Evolutionary conservation across 495 filamentous ascomycete species (phyloP).

Genomic region (Neurospora sp.): DNA sequence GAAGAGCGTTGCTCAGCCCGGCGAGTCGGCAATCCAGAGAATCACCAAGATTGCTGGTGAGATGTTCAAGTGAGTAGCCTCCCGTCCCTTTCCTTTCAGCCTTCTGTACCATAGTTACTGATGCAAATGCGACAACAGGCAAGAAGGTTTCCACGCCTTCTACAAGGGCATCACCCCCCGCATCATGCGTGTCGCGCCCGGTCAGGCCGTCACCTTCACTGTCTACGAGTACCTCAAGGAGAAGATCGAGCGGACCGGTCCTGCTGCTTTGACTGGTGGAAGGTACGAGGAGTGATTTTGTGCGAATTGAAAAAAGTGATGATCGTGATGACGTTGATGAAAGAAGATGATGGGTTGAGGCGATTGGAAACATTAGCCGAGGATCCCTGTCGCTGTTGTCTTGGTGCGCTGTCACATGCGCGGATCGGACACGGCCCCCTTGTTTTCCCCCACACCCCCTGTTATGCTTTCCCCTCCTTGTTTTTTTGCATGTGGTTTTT

Average conservation of each 20-base stretch:
- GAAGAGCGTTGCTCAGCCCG: constrained; percentile 72
- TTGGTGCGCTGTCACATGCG: not conserved
- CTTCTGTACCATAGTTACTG: not conserved
- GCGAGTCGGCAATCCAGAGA: constrained; percentile 65
- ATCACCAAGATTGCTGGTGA: constrained; percentile 72
- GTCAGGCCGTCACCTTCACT: constrained; percentile 96
- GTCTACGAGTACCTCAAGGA: constrained; percentile 89
- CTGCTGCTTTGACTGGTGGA: constrained; percentile 53
- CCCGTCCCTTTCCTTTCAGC: not conserved
- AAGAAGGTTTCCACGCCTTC: constrained; percentile 87
- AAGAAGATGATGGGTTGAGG: not conserved
- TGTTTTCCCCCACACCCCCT: not conserved
- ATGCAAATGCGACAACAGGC: constrained; percentile 25
- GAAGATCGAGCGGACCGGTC: constrained; percentile 63
- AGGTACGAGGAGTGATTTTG: constrained; percentile 58
- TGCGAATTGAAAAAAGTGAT: not conserved
- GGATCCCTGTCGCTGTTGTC: not conserved
- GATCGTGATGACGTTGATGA: not conserved
- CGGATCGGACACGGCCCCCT: not conserved
- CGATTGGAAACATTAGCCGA: not conserved
- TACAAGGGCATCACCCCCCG: constrained; percentile 98
- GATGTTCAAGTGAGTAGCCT: constrained; percentile 73
- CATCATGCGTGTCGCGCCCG: constrained; percentile 94
- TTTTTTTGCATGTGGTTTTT: not conserved
- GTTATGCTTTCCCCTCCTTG: not conserved